Evolutionary conservation across 805 yeast species (phyloP), one percentile per base, ranked within the genome.

Genomic region (Wickerhamomyces bovis): DNA sequence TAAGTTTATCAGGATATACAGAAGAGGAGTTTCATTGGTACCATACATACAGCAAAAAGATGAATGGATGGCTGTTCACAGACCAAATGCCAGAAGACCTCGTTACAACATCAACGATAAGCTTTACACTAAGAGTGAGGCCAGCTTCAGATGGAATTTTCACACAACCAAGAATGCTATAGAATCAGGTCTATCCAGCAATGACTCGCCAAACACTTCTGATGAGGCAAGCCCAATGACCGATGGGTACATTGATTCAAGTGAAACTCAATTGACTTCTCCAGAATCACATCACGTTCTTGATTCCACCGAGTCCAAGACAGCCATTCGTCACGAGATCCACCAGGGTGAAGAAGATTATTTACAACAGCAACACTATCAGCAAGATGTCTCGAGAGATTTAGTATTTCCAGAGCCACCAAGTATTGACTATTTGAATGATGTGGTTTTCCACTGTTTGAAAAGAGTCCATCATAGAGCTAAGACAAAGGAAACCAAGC

Each of bases 391-490:
- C 33, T 11, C 30, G 44, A 22, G 48, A 41, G 6, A 41, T 42
- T 12, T 25, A 10, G 36, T 18, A 6, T 33, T n/a, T 16, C 11
- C n/a, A 16, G 20, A 33, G 15, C 20, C 36, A 33, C 20, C 19
- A n/a, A 39, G 41, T 11, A 53, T 71, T 28, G 68, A 71, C 50
- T 69, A 65, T 50, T 58, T 63, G 44, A 71, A 70, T 13, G 71
- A 73, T 41, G 68, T 77, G 2, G 60, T 78, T 8, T 56, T 68
- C 18, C 67, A 68, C 54, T 72, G 79, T 49, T 64, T 79, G 39
- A 66, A 66, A 44, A 66, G 75, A 50, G 80, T 81, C 41, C 63
- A 69, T 49, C 64, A 58, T 25, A 69, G 90, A 41, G 83, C 87
- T 3, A 69, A 69, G 35, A 68, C 74, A n/a, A 66, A 63, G 11